Evolutionary conservation across 345 rosid species (phyloP).

Genomic region (Eucalyptus virginea): DNA sequence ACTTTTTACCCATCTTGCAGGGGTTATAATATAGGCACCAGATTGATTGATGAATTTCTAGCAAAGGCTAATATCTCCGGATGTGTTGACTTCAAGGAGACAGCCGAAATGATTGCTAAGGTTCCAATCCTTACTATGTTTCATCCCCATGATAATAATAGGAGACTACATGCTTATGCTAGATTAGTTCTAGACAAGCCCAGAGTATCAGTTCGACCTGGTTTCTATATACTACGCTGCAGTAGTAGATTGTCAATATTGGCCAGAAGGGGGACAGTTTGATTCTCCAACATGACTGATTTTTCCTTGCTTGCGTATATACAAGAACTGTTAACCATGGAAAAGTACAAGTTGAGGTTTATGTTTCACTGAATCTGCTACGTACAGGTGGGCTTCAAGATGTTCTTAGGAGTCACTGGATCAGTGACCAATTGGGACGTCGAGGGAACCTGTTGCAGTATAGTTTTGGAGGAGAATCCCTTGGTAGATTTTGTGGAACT

Average conservation of each 20-base stretch:
- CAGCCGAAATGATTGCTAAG: slow-evolving; percentile 89
- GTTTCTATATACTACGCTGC: background rate
- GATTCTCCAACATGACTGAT: background rate
- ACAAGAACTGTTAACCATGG: background rate
- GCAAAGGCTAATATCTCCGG: slow-evolving; percentile 86
- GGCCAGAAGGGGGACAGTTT: background rate
- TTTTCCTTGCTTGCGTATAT: background rate
- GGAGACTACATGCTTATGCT: background rate
- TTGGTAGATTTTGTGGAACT: slow-evolving; percentile 91
- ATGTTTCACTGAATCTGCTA: background rate
- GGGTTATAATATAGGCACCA: slow-evolving; percentile 88
- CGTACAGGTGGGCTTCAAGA: slow-evolving; percentile 81
- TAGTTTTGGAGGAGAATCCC: slow-evolving; percentile 85
- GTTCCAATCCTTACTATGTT: slow-evolving; percentile 5
- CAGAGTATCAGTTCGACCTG: background rate
- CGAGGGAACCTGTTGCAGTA: slow-evolving; percentile 79
- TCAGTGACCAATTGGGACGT: slow-evolving; percentile 78
- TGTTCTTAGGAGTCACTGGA: slow-evolving; percentile 88
- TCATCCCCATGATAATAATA: background rate
- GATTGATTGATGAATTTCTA: slow-evolving; percentile 79
- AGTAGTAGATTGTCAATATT: background rate
- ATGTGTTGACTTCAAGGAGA: slow-evolving; percentile 88
- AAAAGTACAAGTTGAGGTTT: background rate
- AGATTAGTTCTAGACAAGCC: background rate
- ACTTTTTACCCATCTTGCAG: slow-evolving; percentile 16